Evolutionary conservation across 495 filamentous ascomycete species (phyloP).

Genomic region (Thozetella sp.): DNA sequence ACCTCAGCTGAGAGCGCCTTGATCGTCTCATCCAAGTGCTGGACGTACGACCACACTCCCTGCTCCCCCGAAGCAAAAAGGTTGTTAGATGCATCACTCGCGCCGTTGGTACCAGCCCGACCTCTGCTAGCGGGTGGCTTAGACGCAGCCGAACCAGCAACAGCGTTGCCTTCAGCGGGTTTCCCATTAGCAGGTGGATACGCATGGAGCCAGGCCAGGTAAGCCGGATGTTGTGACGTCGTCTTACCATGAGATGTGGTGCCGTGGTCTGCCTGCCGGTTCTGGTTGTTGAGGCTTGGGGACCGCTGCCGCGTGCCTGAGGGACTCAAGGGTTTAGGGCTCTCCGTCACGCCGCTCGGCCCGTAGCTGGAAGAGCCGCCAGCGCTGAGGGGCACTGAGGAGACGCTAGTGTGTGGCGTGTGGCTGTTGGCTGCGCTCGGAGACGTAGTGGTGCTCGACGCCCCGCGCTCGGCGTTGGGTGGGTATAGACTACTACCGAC

Average conservation of each 20-base stretch:
- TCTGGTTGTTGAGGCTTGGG: slow-evolving; percentile 70
- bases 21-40: slow-evolving; percentile 49
- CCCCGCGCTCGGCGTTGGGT: slow-evolving; percentile 52
- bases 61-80: slow-evolving; percentile 41
- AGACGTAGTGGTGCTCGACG: slow-evolving; percentile 57
- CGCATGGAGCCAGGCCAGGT: slow-evolving; percentile 35
- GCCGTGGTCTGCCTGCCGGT: slow-evolving; percentile 43
- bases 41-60: slow-evolving; percentile 49
- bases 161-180: slow-evolving; percentile 41
- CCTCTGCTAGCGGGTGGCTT: slow-evolving; percentile 22
- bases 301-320: slow-evolving; percentile 67
- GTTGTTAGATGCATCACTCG: slow-evolving; percentile 36
- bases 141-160: slow-evolving; percentile 16
- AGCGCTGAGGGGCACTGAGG: slow-evolving; percentile 47
- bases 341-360: slow-evolving; percentile 77
- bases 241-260: background rate
- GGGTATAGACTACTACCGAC: slow-evolving; percentile 60
- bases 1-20: slow-evolving; percentile 35
- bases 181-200: slow-evolving; percentile 51
- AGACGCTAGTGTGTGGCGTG: slow-evolving; percentile 47
- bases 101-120: slow-evolving; percentile 17
- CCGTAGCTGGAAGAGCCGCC: slow-evolving; percentile 64
- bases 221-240: slow-evolving; percentile 18
- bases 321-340: slow-evolving; percentile 85
- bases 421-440: slow-evolving; percentile 39